Evolutionary conservation across 139 green algal genomes (phyloP).

Genomic region (Chlorella sp.): DNA sequence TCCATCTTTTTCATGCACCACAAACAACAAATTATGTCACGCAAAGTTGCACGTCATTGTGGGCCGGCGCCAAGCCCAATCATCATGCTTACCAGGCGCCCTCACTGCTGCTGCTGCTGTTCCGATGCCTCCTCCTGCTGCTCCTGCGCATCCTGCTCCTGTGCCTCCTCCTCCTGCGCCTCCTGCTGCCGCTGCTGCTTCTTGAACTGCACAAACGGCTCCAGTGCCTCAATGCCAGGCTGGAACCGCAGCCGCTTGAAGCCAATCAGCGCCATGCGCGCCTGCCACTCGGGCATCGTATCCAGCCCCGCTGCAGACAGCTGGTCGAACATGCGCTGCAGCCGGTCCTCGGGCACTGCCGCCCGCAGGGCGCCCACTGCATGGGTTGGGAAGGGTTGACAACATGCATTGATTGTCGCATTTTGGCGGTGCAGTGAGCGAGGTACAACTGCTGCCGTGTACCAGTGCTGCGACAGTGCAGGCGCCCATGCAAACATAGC

Average conservation of each 20-base stretch:
- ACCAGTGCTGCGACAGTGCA: too few species aligned
- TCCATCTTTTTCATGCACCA: too few species aligned
- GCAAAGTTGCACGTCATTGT: too few species aligned
- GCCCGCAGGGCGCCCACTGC: not conserved
- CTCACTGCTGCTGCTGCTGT: not conserved
- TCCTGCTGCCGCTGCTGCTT: not conserved
- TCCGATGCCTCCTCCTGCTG: not conserved
- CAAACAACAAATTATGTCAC: too few species aligned
- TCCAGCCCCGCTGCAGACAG: not conserved
- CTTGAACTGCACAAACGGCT: not conserved
- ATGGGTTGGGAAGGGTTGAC: not conserved
- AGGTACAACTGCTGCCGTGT: too few species aligned
- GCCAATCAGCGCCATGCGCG: not conserved
- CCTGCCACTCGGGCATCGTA: not conserved
- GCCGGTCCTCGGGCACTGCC: not conserved
- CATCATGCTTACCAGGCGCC: too few species aligned
- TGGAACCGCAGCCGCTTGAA: constrained; percentile 7
- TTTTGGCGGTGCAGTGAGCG: too few species aligned
- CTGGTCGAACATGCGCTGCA: not conserved
- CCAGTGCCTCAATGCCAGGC: not conserved
- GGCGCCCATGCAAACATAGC: too few species aligned
- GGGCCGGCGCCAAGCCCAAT: too few species aligned
- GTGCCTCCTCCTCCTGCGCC: not conserved
- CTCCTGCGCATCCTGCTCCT: not conserved
- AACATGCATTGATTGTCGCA: too few species aligned